Evolutionary conservation across 495 filamentous ascomycete genomes (phyloP), one percentile per base, ranked within the genome.

Genomic region (Thermothielavioides terrestris): DNA sequence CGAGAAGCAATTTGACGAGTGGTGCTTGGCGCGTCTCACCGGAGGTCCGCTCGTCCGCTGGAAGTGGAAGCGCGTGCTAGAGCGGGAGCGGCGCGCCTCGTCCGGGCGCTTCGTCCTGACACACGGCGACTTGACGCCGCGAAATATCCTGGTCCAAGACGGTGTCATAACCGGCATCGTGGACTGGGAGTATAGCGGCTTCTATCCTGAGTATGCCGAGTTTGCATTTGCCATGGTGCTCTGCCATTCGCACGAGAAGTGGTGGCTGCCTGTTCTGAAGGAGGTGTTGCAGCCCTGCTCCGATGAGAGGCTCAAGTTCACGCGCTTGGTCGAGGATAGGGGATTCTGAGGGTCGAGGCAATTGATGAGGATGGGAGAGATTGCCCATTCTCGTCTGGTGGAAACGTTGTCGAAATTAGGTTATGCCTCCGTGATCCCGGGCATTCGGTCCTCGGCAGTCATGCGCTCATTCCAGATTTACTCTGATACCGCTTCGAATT

Each of bases 161-260:
- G 26, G 32, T 23, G 21, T 30, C 2, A 8, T 49, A 1, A 49
- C 46, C 1, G 46, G 46, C 6, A 39, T 49, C 21, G 34, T 49
- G 3, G 46, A 41, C 26, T 49, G 46, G 46, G 46, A 41, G 9
- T 27, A 37, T 36, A 49, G 46, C 30, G 46, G 35, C 12, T 49
- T 49, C 21, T 41, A 30, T 10, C 46, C 46, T 1, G 46, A 40
- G 36, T 49, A 49, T 34, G 46, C 46, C 8, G 46, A 49, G 10
- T 39, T 41, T 25, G 37, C 46, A 2, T 39, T 49, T 21, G 35
- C 35, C 14, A 49, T 47, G 44, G 15, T 23, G 25, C 25, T 32
- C 2, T 49, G 46, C 34, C 46, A 39, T 18, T 30, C 17, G 17
- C 46, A 49, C 28, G 46, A 49, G 35, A 26, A 49, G 25, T 39